These are phyloP conservation scores for Suillus alpinus DNA, from an alignment of 768 basidiomycete genomes.

Conservation along the genomic window DNA sequence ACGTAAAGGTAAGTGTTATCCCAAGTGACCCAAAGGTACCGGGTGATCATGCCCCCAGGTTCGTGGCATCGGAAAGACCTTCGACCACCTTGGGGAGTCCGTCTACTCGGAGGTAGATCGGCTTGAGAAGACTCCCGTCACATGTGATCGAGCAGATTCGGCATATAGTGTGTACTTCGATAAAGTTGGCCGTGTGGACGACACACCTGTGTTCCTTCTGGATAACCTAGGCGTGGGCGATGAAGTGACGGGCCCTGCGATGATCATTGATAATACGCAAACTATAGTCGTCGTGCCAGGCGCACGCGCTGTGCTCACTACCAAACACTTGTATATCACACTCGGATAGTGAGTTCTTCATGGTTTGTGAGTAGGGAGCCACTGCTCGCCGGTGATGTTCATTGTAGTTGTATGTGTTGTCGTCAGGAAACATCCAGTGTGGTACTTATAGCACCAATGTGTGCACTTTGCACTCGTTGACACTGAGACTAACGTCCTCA, in stretches of 20 bases:
- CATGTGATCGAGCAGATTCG: slow-evolving; percentile 45
- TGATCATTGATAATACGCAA: slow-evolving; percentile 95
- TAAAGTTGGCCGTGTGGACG: slow-evolving; percentile 65
- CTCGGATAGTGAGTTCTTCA: slow-evolving; percentile 15
- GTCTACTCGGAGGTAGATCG: slow-evolving; percentile 72
- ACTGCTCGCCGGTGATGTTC: too few relatives aligned
- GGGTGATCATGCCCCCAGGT: slow-evolving; percentile 43
- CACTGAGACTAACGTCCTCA: too few relatives aligned
- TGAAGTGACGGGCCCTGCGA: slow-evolving; percentile 76
- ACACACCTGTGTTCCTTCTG: slow-evolving; percentile 80
- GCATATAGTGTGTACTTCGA: slow-evolving; percentile 80
- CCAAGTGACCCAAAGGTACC: too few relatives aligned
- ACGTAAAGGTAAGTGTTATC: slow-evolving; percentile 63
- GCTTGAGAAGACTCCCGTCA: slow-evolving; percentile 42
- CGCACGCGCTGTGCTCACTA: slow-evolving; percentile 62
- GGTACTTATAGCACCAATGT: too few relatives aligned
- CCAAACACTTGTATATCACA: slow-evolving; percentile 62
- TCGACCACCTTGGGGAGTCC: slow-evolving; percentile 74
- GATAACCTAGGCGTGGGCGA: slow-evolving; percentile 67
- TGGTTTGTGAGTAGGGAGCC: too few relatives aligned
- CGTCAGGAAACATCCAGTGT: too few relatives aligned
- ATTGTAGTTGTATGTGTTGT: too few relatives aligned
- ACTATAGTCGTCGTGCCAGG: slow-evolving; percentile 86
- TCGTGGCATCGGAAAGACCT: slow-evolving; percentile 88
- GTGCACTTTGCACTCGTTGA: too few relatives aligned